phyloP scores from a whole-genome alignment of 257 asterid genomes.

The Nicotiana paniculata region DNA sequence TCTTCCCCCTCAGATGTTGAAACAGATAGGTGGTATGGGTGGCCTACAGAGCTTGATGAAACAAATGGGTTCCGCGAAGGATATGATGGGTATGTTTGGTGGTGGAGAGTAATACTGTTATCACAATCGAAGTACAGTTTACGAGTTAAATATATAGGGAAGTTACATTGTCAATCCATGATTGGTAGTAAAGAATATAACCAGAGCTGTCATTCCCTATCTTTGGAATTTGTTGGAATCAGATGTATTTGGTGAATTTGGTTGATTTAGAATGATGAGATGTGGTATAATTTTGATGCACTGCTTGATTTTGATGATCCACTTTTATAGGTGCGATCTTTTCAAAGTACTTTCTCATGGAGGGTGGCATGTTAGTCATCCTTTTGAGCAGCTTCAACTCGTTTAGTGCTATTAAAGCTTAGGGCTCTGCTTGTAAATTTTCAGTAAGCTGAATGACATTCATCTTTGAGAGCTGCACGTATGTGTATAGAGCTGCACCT shows the following conservation, averaged over 20 bases:
- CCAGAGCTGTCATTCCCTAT: neutral
- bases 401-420: neutral
- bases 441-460: neutral
- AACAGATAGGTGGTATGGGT: constrained; percentile 94
- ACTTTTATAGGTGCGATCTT: neutral
- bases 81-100: constrained; percentile 96
- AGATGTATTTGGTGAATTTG: neutral
- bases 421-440: neutral
- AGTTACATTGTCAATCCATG: neutral
- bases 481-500: neutral
- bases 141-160: neutral
- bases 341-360: neutral
- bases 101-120: constrained; percentile 33
- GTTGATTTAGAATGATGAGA: neutral
- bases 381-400: neutral
- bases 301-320: neutral
- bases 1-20: constrained; percentile 86
- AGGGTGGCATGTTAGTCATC: neutral
- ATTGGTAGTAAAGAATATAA: neutral
- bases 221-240: neutral
- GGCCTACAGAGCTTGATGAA: constrained; percentile 89
- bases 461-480: neutral
- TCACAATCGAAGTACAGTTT: neutral
- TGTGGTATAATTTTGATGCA: neutral
- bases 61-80: constrained; percentile 79